Evolutionary conservation across 2,329 filamentous ascomycete species (phyloP).

Genomic region (Botrytis elliptica): DNA sequence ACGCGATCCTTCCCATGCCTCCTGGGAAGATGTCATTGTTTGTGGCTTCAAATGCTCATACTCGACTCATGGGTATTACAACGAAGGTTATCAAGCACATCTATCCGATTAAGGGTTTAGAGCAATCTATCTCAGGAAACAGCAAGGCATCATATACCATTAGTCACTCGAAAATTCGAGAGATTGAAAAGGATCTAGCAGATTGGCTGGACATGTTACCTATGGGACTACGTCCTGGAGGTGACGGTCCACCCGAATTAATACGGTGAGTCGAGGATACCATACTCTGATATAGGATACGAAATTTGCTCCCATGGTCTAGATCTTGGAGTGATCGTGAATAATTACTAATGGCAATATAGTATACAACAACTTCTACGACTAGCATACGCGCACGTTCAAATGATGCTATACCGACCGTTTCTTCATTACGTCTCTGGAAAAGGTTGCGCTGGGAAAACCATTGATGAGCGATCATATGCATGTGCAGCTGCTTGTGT

Average conservation of each 20-base stretch:
- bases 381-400: slow-evolving; percentile 79
- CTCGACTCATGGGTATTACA: slow-evolving; percentile 61
- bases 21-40: slow-evolving; percentile 55
- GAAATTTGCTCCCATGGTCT: neutral
- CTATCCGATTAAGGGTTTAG: slow-evolving; percentile 60
- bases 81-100: slow-evolving; percentile 63
- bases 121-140: slow-evolving; percentile 43
- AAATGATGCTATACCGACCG: slow-evolving; percentile 78
- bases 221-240: slow-evolving; percentile 72
- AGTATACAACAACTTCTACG: slow-evolving; percentile 71
- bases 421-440: slow-evolving; percentile 82
- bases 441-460: slow-evolving; percentile 53
- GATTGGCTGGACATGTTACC: slow-evolving; percentile 68
- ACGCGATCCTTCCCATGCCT: slow-evolving; percentile 55
- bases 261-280: slow-evolving; percentile 59
- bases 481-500: slow-evolving; percentile 66
- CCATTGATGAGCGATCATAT: slow-evolving; percentile 74
- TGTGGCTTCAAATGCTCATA: slow-evolving; percentile 66
- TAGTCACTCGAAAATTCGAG: slow-evolving; percentile 61
- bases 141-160: slow-evolving; percentile 56
- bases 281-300: neutral
- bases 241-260: slow-evolving; percentile 71
- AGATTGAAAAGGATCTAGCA: slow-evolving; percentile 62
- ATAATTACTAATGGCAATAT: slow-evolving; percentile 26
- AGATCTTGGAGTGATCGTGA: neutral